Conservation (phyloP, 164 flowering plant genomes). For the Annona cherimola region DNA sequence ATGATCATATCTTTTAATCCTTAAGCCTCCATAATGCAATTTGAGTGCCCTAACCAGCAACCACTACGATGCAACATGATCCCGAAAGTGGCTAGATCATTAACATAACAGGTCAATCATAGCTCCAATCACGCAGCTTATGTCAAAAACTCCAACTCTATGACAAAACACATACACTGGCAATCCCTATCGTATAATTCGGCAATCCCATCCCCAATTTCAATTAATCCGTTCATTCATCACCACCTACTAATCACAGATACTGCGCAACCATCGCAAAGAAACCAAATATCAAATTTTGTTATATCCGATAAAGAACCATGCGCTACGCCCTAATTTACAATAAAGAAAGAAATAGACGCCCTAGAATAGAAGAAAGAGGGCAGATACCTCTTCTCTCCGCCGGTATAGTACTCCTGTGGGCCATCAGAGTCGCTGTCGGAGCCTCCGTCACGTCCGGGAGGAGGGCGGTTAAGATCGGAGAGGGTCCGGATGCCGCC, state of each 20-base stretch:
- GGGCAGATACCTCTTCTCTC: conserved; percentile 8
- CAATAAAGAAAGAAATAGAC: background rate
- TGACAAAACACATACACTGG: too few relatives aligned
- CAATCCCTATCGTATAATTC: too few relatives aligned
- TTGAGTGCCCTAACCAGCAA: too few relatives aligned
- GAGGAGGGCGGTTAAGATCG: conserved; percentile 4
- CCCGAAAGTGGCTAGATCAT: too few relatives aligned
- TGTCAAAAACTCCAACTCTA: too few relatives aligned
- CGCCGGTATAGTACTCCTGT: conserved; percentile 9
- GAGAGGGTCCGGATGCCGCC: conserved; percentile 7
- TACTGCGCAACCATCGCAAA: background rate
- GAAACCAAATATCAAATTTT: background rate
- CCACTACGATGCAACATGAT: too few relatives aligned
- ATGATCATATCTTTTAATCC: too few relatives aligned
- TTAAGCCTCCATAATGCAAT: too few relatives aligned
- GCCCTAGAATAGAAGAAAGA: background rate
- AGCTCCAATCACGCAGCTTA: too few relatives aligned
- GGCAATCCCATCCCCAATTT: too few relatives aligned
- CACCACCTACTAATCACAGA: background rate
- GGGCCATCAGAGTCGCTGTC: conserved; percentile 9
- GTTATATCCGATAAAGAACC: background rate
- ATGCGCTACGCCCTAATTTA: background rate
- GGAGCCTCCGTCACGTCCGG: background rate
- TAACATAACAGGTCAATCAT: too few relatives aligned
- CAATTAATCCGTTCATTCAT: background rate